These are phyloP conservation scores for Penicillium brasilianum DNA, from an alignment of 2,329 filamentous ascomycete genomes.

Conservation along the genomic window DNA sequence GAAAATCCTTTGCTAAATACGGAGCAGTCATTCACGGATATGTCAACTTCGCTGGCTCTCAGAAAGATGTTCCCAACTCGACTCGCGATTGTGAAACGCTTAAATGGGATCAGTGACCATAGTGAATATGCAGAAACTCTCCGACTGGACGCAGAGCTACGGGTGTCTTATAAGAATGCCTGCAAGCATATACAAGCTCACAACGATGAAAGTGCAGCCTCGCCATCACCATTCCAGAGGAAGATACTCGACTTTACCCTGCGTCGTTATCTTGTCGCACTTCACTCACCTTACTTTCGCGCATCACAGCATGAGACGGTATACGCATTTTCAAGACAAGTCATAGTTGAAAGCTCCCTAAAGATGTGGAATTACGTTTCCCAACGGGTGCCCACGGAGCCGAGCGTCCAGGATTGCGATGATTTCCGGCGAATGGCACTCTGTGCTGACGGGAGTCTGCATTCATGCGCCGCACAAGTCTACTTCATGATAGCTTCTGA, in stretches of 20 bases:
- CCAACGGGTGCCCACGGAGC: conserved; percentile 24
- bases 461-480: conserved; percentile 25
- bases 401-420: neutral
- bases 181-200: conserved; percentile 33
- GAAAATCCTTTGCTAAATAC: conserved; percentile 36
- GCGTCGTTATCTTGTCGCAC: conserved; percentile 33
- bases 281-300: conserved; percentile 39
- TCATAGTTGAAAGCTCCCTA: conserved; percentile 55
- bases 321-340: conserved; percentile 57
- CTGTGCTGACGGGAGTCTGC: conserved; percentile 44
- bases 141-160: conserved; percentile 50
- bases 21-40: conserved; percentile 39
- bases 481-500: conserved; percentile 32
- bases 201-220: conserved; percentile 9
- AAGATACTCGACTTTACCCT: conserved; percentile 36
- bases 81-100: conserved; percentile 39
- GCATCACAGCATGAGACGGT: conserved; percentile 27
- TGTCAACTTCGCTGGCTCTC: conserved; percentile 44
- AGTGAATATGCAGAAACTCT: conserved; percentile 33
- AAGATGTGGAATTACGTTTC: conserved; percentile 53
- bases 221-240: conserved; percentile 19
- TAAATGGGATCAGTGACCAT: conserved; percentile 34
- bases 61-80: conserved; percentile 45
- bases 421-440: conserved; percentile 48
- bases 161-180: conserved; percentile 51